phyloP scores from a whole-genome alignment of 2,329 filamentous ascomycete genomes.

The Hypoxylon sp. region DNA sequence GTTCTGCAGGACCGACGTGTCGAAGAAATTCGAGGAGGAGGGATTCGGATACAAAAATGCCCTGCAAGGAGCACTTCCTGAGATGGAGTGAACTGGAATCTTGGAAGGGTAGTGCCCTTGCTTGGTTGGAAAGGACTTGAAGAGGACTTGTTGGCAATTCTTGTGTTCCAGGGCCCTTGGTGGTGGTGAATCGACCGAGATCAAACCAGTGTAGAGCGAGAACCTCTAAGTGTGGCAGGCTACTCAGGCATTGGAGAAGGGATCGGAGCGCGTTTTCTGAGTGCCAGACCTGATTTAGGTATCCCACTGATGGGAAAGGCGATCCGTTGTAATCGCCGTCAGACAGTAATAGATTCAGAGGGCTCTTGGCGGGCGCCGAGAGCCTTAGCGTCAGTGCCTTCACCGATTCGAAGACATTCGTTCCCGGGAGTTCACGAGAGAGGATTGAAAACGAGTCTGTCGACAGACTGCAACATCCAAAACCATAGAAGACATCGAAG shows the following conservation, averaged over 20 bases:
- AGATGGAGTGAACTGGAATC: background rate
- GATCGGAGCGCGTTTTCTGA: background rate
- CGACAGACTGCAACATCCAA: background rate
- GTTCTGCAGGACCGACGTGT: background rate
- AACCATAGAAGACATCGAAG: background rate
- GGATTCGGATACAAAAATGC: background rate
- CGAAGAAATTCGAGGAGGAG: background rate
- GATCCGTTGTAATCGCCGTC: background rate
- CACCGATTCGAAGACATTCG: background rate
- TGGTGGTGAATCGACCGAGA: background rate
- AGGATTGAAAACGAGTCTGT: background rate
- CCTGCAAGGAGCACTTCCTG: background rate
- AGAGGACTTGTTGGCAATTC: background rate
- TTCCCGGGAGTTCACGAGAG: background rate
- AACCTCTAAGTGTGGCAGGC: background rate
- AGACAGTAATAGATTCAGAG: too few relatives aligned
- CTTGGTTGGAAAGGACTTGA: background rate
- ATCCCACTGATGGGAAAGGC: background rate
- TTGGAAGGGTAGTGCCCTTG: background rate
- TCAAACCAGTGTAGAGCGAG: background rate
- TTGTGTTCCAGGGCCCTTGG: background rate
- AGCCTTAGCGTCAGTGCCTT: background rate
- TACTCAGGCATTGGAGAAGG: background rate
- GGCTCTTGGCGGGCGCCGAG: background rate
- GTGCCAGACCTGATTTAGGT: background rate